These are phyloP conservation scores for Moricandia arvensis DNA, from an alignment of 345 rosid species.

Conservation along the genomic window DNA sequence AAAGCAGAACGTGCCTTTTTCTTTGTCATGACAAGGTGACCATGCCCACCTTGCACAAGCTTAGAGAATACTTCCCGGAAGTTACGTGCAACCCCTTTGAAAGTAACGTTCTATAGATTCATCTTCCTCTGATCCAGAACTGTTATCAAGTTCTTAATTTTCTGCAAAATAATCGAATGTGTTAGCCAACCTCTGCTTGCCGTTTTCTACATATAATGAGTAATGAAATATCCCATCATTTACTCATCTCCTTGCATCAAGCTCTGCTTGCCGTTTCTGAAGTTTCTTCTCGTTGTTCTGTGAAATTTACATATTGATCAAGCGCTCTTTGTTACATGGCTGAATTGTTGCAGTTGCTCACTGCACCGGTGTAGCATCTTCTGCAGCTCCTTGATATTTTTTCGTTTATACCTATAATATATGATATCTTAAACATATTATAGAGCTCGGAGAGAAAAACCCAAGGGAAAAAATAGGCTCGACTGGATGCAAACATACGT, in stretches of 20 bases:
- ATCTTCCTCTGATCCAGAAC: slow-evolving; percentile 88
- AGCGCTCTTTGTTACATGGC: slow-evolving; percentile 99
- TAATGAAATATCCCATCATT: slow-evolving; percentile 3
- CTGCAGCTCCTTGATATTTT: slow-evolving; percentile 79
- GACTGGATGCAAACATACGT: slow-evolving; percentile 47
- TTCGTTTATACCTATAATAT: slow-evolving; percentile 64
- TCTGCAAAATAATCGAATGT: slow-evolving; percentile 48
- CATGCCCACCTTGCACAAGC: slow-evolving; percentile 95
- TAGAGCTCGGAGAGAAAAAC: slow-evolving; percentile 1
- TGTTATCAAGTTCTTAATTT: slow-evolving; percentile 85
- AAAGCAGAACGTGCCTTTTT: slow-evolving; percentile 61
- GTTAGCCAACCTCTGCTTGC: slow-evolving; percentile 9
- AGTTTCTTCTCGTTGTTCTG: slow-evolving; percentile 93
- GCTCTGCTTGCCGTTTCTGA: slow-evolving; percentile 92
- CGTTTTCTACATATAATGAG: slow-evolving; percentile 2
- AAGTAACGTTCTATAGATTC: slow-evolving; percentile 96
- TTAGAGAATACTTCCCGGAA: slow-evolving; percentile 91
- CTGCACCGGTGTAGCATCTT: slow-evolving; percentile 89
- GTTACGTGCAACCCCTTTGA: slow-evolving; percentile 92
- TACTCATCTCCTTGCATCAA: slow-evolving; percentile 95
- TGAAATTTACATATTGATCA: slow-evolving; percentile 91
- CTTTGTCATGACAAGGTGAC: slow-evolving; percentile 87
- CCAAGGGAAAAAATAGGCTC: not conserved
- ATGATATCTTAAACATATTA: slow-evolving; percentile 8
- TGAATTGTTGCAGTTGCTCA: slow-evolving; percentile 87